These are phyloP conservation scores for Lachnellula hyalina DNA, from an alignment of 2,329 filamentous ascomycete species.

Conservation along the genomic window DNA sequence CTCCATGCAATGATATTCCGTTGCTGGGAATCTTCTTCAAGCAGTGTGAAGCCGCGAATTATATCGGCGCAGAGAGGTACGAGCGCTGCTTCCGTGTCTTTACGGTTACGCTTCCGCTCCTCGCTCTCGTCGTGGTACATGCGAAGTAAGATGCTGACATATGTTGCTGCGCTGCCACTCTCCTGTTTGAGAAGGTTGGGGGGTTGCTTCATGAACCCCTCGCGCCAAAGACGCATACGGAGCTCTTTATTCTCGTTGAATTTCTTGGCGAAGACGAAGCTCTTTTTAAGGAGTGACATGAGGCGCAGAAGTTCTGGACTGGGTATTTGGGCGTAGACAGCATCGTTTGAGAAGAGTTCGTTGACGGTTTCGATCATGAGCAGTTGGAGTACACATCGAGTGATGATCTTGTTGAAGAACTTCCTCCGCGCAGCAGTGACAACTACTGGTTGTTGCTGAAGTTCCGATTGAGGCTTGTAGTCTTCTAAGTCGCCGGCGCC, in stretches of 20 bases:
- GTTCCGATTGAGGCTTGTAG: constrained; percentile 69
- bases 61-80: constrained; percentile 96
- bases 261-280: constrained; percentile 90
- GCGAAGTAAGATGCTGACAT: constrained; percentile 89
- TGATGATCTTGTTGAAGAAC: constrained; percentile 99
- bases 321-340: constrained; percentile 89
- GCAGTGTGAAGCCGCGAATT: constrained; percentile 72
- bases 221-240: constrained; percentile 87
- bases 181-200: constrained; percentile 98
- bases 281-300: constrained; percentile 92
- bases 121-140: constrained; percentile 92
- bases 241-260: constrained; percentile 98
- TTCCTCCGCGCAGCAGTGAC: constrained; percentile 88
- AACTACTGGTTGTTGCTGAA: constrained; percentile 83
- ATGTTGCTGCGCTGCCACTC: constrained; percentile 85
- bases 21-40: constrained; percentile 96
- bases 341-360: constrained; percentile 95
- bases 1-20: constrained; percentile 96
- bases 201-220: constrained; percentile 99
- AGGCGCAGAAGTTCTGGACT: constrained; percentile 82
- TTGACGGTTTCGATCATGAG: constrained; percentile 99
- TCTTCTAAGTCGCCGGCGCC: constrained; percentile 54
- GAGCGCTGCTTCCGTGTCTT: constrained; percentile 83
- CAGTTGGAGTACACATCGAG: constrained; percentile 91
- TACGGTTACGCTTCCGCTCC: constrained; percentile 72